phyloP scores from a whole-genome alignment of 148 eudicot species.

The Dianthus caryophyllus region DNA sequence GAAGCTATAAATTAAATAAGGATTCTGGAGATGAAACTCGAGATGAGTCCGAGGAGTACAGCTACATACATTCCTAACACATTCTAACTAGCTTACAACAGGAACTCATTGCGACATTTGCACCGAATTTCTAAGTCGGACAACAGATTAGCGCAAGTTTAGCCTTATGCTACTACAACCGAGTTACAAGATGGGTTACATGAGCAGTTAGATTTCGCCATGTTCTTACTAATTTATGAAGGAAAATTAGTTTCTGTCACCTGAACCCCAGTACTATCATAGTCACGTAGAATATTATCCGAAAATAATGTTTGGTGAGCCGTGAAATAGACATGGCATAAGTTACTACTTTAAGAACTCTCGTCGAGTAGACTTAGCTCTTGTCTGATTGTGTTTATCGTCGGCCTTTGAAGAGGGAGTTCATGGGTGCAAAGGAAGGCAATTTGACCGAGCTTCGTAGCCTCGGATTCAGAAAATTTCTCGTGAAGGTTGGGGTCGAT shows the following conservation, averaged over 20 bases:
- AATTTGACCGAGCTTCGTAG: slow-evolving; percentile 52
- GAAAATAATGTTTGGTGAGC: too few species aligned
- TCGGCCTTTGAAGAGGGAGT: slow-evolving; percentile 59
- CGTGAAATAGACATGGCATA: not conserved
- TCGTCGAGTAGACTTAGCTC: slow-evolving; percentile 46
- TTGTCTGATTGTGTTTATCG: slow-evolving; percentile 42
- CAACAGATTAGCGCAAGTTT: slow-evolving; percentile 3
- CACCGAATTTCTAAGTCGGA: slow-evolving; percentile 5
- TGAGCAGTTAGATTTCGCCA: slow-evolving; percentile 22
- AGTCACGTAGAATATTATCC: too few species aligned
- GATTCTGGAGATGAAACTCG: not conserved
- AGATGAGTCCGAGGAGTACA: not conserved
- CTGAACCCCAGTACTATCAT: too few species aligned
- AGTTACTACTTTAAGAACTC: slow-evolving; percentile 15
- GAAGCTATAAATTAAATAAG: not conserved
- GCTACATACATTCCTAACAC: slow-evolving; percentile 13
- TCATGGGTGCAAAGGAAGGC: slow-evolving; percentile 80
- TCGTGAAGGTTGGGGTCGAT: slow-evolving; percentile 61
- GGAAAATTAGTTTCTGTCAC: too few species aligned
- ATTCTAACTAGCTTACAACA: slow-evolving; percentile 29
- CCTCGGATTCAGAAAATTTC: slow-evolving; percentile 56
- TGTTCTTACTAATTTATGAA: slow-evolving; percentile 3
- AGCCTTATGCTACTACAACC: slow-evolving; percentile 6
- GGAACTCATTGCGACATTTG: slow-evolving; percentile 6
- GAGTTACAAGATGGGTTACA: slow-evolving; percentile 18